Evolutionary conservation across 352 stramenopile species (phyloP).

Genomic region (Peronospora destructor): DNA sequence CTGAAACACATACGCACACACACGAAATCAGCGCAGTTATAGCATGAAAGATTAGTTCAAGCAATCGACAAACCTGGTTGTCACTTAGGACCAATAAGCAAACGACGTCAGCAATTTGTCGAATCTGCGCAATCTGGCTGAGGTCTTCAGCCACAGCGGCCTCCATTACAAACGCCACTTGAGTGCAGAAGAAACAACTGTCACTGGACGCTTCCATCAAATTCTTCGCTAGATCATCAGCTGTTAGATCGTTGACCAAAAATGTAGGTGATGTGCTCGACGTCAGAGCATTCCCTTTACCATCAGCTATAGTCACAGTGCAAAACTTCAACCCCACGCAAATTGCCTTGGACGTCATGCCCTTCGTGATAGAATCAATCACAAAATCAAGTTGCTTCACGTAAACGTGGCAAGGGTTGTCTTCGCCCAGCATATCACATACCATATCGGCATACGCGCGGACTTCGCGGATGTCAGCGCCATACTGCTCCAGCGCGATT

Average conservation of each 20-base stretch:
- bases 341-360: conserved; percentile 59
- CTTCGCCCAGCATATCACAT: conserved; percentile 55
- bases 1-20: conserved; percentile 26
- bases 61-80: conserved; percentile 43
- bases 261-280: background rate
- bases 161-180: conserved; percentile 48
- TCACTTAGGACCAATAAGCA: conserved; percentile 47
- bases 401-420: conserved; percentile 62
- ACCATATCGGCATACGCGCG: conserved; percentile 68
- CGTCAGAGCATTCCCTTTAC: conserved; percentile 10
- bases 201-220: conserved; percentile 33
- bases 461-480: conserved; percentile 46
- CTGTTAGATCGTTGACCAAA: conserved; percentile 9
- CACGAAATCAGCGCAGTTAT: conserved; percentile 2
- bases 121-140: conserved; percentile 48
- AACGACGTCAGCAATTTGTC: conserved; percentile 53
- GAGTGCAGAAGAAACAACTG: conserved; percentile 65
- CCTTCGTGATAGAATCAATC: conserved; percentile 55
- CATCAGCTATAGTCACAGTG: conserved; percentile 5
- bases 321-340: conserved; percentile 59
- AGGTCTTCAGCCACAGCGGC: conserved; percentile 49
- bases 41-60: background rate
- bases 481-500: conserved; percentile 52
- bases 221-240: conserved; percentile 30
- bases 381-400: conserved; percentile 59